Evolutionary conservation across 2,329 filamentous ascomycete genomes (phyloP), one percentile per base, ranked within the genome.

Genomic region (Fusarium luffae): DNA sequence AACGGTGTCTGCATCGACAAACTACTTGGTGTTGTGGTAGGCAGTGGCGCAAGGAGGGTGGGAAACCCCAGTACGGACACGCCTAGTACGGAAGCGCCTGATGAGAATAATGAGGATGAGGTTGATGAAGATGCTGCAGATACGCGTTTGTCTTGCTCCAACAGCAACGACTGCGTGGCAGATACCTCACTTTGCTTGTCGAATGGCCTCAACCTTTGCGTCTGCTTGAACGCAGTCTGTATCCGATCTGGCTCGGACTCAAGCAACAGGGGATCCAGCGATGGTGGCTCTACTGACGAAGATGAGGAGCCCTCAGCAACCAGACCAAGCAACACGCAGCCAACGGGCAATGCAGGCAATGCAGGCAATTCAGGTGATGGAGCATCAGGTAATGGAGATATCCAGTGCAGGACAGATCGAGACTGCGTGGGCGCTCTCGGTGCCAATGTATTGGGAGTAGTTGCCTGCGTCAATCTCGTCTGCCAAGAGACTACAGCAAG

Each of bases 341-440:
- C 47, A 2, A 37, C 28, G 4, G 43, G 37, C 7, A 37, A 19
- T 1, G 25, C 14, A 25, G 43, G 37, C 7, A 37, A 19, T 1
- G 25, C 14, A 25, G 13, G 12, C 16, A 14, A 52, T 42, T 42
- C 32, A 7, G 19, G 13, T 12, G 34, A 37, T 37, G 34, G 34
- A n/a, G 34, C 18, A 18, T 13, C 41, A n/a, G 34, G 16, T 9
- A 7, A 46, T 5, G 37, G 34, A n/a, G 34, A 40, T 34, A 18
- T 59, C 12, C 18, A 32, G 7, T 65, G 62, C 4, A 14, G 30
- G 12, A 65, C 62, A 16, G 60, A 65, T 13, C 19, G 25, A 32
- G 62, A 65, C 47, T 65, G 62, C 3, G 46, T 60, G 2, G 61
- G 25, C 1, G 47, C 54, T 16, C 18, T 66, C 3, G 63, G 63